Conservation (phyloP, 1,284 basidiomycete genomes). For the Ganoderma lucidum region DNA sequence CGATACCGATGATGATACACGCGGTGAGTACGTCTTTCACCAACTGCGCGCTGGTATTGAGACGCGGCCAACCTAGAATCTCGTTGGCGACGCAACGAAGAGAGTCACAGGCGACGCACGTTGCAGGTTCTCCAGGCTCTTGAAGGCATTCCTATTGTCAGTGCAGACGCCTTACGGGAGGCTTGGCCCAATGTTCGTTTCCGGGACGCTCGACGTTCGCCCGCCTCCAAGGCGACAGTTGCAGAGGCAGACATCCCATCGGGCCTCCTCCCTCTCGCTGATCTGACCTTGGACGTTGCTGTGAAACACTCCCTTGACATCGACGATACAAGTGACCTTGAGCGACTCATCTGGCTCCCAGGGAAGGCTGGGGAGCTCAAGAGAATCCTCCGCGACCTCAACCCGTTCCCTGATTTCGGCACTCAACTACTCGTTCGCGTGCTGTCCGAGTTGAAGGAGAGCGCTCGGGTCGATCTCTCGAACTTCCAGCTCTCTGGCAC, state of each 20-base stretch:
- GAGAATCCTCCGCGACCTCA: slow-evolving; percentile 27
- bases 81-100: background rate
- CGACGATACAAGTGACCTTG: slow-evolving; percentile 36
- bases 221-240: background rate
- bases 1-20: background rate
- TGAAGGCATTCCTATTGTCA: background rate
- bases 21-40: background rate
- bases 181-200: background rate
- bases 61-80: background rate
- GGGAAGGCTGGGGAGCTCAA: slow-evolving; percentile 35
- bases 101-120: background rate
- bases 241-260: no score
- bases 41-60: background rate
- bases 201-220: background rate
- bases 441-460: slow-evolving; percentile 21
- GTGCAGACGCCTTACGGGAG: background rate
- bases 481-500: slow-evolving; percentile 33
- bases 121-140: background rate
- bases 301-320: slow-evolving; percentile 37
- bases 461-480: slow-evolving; percentile 36
- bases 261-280: slow-evolving; percentile 30
- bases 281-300: slow-evolving; percentile 39
- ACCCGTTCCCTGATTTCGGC: slow-evolving; percentile 39
- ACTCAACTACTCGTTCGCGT: slow-evolving; percentile 34
- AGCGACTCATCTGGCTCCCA: slow-evolving; percentile 39